A percentile compares a stretch with the other conserved stretches of the same genome.
These are phyloP conservation scores for Tricholoma terreum DNA, from an alignment of 768 basidiomycete species.

Conservation along the genomic window DNA sequence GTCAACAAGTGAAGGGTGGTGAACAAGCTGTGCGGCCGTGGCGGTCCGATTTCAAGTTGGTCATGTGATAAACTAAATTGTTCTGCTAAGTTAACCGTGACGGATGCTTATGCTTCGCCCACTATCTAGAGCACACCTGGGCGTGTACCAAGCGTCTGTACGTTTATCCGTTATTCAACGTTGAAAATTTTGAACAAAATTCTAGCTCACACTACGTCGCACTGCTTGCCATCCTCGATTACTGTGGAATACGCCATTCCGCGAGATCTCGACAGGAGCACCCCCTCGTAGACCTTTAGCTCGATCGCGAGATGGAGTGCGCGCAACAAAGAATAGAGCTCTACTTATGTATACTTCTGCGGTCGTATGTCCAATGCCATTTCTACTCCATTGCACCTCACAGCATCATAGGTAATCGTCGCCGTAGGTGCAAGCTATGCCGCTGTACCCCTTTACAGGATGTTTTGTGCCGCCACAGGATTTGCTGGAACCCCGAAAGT, in stretches of 20 bases:
- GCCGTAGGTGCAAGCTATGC: constrained; percentile 91
- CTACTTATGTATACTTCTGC: constrained; percentile 85
- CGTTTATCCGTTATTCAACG: background rate
- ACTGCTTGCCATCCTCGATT: background rate
- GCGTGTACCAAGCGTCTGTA: constrained; percentile 5
- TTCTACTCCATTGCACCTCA: background rate
- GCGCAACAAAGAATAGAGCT: constrained; percentile 61
- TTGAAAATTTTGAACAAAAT: constrained; percentile 8
- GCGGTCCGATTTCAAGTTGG: background rate
- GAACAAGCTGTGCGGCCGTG: background rate
- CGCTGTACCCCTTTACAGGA: constrained; percentile 94
- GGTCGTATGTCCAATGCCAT: constrained; percentile 48
- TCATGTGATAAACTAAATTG: constrained; percentile 1
- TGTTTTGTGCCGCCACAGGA: constrained; percentile 97
- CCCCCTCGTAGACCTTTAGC: constrained; percentile 4
- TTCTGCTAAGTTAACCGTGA: too few species aligned
- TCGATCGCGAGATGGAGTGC: constrained; percentile 35
- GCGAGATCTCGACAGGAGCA: constrained; percentile 13
- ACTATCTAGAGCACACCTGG: background rate
- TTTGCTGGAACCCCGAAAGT: constrained; percentile 95
- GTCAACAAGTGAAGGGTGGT: background rate
- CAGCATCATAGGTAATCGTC: constrained; percentile 57
- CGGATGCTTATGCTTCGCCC: constrained; percentile 13
- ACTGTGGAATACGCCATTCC: constrained; percentile 1
- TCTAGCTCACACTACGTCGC: constrained; percentile 9